Evolutionary conservation across 192 early-diverging fungal species (phyloP).

Genomic region (Phycomyces nitens): DNA sequence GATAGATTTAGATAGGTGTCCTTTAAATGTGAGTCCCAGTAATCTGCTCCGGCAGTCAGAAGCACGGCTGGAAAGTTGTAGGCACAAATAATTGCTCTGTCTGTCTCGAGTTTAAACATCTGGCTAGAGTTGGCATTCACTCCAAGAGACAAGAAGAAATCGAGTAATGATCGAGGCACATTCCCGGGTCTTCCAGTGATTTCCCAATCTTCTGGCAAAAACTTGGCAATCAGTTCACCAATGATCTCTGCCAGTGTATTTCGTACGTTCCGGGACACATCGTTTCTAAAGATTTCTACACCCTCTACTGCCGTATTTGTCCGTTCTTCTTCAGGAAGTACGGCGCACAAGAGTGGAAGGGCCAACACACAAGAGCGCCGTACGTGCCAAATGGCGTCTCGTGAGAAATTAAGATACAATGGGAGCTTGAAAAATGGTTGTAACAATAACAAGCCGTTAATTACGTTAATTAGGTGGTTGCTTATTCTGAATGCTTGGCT

Average conservation of each 20-base stretch:
- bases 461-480: background rate
- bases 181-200: slow-evolving; percentile 27
- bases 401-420: slow-evolving; percentile 46
- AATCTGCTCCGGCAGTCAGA: slow-evolving; percentile 50
- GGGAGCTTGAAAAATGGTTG: slow-evolving; percentile 35
- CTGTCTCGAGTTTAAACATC: slow-evolving; percentile 47
- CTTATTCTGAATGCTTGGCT: background rate
- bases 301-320: slow-evolving; percentile 41
- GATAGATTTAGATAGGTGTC: slow-evolving; percentile 42
- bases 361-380: slow-evolving; percentile 52
- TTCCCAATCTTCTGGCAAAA: slow-evolving; percentile 41
- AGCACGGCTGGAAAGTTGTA: slow-evolving; percentile 60
- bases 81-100: slow-evolving; percentile 52
- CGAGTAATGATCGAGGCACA: slow-evolving; percentile 48
- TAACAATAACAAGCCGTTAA: background rate
- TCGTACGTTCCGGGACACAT: slow-evolving; percentile 52
- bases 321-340: slow-evolving; percentile 45
- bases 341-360: slow-evolving; percentile 42
- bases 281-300: slow-evolving; percentile 48
- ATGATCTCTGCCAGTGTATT: slow-evolving; percentile 52
- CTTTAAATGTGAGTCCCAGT: slow-evolving; percentile 55
- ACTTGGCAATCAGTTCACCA: slow-evolving; percentile 56
- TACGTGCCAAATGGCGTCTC: slow-evolving; percentile 58
- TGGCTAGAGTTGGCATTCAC: slow-evolving; percentile 30
- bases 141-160: slow-evolving; percentile 44